phyloP scores from a whole-genome alignment of 2,329 filamentous ascomycete genomes.

The Coniochaeta sp. region DNA sequence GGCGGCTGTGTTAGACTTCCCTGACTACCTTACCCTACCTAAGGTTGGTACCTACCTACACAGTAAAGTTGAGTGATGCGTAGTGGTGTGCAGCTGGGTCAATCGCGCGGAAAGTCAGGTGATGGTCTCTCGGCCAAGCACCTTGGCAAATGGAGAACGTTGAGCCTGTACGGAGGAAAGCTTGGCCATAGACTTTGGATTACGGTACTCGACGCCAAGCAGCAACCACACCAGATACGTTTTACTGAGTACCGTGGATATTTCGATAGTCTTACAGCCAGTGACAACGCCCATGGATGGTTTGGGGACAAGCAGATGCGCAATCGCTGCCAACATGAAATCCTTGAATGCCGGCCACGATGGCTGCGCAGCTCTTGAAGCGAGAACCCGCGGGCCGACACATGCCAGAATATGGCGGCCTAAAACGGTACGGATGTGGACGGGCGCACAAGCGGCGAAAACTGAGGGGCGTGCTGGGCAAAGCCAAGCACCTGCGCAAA shows the following conservation, averaged over 20 bases:
- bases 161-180: not conserved
- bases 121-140: not conserved
- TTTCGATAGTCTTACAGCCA: not conserved
- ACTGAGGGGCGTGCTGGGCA: slow-evolving; percentile 32
- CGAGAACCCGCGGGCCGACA: not conserved
- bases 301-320: not conserved
- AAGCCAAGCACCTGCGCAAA: not conserved
- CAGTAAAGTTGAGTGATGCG: no score
- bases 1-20: not conserved
- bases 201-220: not conserved
- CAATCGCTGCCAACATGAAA: not conserved
- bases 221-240: not conserved
- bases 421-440: not conserved
- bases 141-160: not conserved
- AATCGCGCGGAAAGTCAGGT: not conserved
- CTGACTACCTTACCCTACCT: no score
- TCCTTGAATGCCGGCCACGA: not conserved
- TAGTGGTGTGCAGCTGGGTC: not conserved
- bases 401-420: not conserved
- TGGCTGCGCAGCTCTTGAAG: not conserved
- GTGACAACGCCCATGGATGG: not conserved
- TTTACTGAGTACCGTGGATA: not conserved
- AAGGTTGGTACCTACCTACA: no score
- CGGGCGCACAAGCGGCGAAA: not conserved
- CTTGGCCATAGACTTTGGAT: not conserved